These are phyloP conservation scores for Citrullus colocynthis DNA, from an alignment of 306 rosid genomes.

Conservation along the genomic window DNA sequence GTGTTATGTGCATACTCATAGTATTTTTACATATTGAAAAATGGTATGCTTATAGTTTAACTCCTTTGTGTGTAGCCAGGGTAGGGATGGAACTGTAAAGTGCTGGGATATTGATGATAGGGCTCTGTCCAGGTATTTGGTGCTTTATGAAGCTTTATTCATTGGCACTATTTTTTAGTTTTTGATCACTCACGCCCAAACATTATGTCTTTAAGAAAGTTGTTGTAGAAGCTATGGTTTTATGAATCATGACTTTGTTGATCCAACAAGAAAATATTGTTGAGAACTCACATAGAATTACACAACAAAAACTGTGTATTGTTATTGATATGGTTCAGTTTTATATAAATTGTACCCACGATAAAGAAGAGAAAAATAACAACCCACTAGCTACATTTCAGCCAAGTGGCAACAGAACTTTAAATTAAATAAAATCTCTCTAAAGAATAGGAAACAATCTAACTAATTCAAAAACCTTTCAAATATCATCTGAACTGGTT, in stretches of 20 bases:
- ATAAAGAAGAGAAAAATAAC: too few species aligned
- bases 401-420: too few species aligned
- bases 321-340: too few species aligned
- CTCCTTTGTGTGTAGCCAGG: conserved; percentile 54
- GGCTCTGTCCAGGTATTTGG: conserved; percentile 54
- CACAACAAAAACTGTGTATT: too few species aligned
- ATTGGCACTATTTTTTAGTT: not conserved
- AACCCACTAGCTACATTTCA: too few species aligned
- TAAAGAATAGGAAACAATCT: too few species aligned
- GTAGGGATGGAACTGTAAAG: conserved; percentile 93
- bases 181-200: not conserved
- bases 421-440: too few species aligned
- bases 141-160: not conserved
- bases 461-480: too few species aligned
- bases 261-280: not conserved
- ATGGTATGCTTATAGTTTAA: not conserved
- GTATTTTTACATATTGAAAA: not conserved
- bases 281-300: too few species aligned
- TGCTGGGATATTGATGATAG: conserved; percentile 70
- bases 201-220: not conserved
- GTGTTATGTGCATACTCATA: conserved; percentile 4
- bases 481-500: not conserved
- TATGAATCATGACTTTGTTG: not conserved
- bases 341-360: too few species aligned
- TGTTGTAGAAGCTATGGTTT: not conserved